Evolutionary conservation across 2,329 filamentous ascomycete genomes (phyloP).

Genomic region (Monosporascus ibericus): DNA sequence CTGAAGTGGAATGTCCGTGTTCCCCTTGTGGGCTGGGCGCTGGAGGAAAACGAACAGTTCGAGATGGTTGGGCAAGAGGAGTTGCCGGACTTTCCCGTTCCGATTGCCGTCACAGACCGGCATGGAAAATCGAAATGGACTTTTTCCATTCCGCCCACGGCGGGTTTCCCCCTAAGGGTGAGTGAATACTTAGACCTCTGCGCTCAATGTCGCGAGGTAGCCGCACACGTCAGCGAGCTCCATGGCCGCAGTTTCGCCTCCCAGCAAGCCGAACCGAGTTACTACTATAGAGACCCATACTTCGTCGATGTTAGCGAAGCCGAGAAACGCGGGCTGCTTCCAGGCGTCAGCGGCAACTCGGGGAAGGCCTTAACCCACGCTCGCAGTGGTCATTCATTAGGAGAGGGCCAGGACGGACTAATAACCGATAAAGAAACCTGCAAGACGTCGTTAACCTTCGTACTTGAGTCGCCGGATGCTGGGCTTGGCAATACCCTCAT

Average conservation of each 20-base stretch:
- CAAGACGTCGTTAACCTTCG: slow-evolving; percentile 66
- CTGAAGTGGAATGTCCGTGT: slow-evolving; percentile 25
- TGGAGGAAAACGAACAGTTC: slow-evolving; percentile 42
- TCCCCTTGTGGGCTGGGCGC: slow-evolving; percentile 32
- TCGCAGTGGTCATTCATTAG: slow-evolving; percentile 35
- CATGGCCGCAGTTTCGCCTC: slow-evolving; percentile 35
- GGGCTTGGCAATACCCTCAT: slow-evolving; percentile 73
- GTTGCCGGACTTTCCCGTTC: slow-evolving; percentile 67
- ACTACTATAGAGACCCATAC: slow-evolving; percentile 58
- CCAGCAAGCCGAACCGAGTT: slow-evolving; percentile 41
- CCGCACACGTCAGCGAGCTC: slow-evolving; percentile 48
- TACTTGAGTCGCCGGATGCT: slow-evolving; percentile 67
- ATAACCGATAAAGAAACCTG: slow-evolving; percentile 53
- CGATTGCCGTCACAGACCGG: slow-evolving; percentile 62
- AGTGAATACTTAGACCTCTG: slow-evolving; percentile 66
- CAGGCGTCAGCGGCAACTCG: slow-evolving; percentile 33
- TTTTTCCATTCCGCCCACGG: slow-evolving; percentile 64
- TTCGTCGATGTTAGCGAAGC: slow-evolving; percentile 74
- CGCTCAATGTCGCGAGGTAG: slow-evolving; percentile 58
- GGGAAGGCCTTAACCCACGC: slow-evolving; percentile 30
- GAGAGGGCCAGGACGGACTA: slow-evolving; percentile 37
- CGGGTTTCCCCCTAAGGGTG: slow-evolving; percentile 60
- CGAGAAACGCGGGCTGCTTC: slow-evolving; percentile 57
- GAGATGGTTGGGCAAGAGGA: slow-evolving; percentile 62
- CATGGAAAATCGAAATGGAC: slow-evolving; percentile 69